Conservation (phyloP, 2,329 filamentous ascomycete genomes). For the Monosporascus sp. region DNA sequence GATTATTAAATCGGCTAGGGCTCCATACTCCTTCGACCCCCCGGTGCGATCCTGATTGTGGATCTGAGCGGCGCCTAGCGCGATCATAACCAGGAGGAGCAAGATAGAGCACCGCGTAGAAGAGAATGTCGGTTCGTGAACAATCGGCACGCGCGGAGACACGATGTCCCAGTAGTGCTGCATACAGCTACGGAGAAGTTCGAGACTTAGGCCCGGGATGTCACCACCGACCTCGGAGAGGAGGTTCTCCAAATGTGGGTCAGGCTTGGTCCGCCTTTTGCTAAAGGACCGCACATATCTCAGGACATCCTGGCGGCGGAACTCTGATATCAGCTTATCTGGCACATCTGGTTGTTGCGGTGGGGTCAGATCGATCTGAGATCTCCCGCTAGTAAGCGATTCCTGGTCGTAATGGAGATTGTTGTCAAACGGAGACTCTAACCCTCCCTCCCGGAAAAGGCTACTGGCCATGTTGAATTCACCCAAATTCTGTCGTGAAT, state of each 20-base stretch:
- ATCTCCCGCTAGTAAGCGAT: slow-evolving; percentile 38
- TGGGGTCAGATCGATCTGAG: slow-evolving; percentile 39
- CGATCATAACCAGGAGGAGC: slow-evolving; percentile 75
- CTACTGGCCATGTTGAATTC: slow-evolving; percentile 38
- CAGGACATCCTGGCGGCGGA: slow-evolving; percentile 39
- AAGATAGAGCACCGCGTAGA: slow-evolving; percentile 72
- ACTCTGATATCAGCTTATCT: slow-evolving; percentile 40
- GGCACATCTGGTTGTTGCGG: slow-evolving; percentile 32
- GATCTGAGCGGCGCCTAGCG: slow-evolving; percentile 75
- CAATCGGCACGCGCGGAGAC: slow-evolving; percentile 78
- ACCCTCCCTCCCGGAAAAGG: slow-evolving; percentile 42
- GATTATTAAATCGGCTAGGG: slow-evolving; percentile 56
- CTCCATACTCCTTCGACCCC: slow-evolving; percentile 40
- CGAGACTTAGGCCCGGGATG: slow-evolving; percentile 54
- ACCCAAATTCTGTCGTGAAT: slow-evolving; percentile 34
- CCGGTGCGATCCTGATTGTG: slow-evolving; percentile 57
- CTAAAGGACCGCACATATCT: slow-evolving; percentile 38
- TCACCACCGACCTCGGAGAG: slow-evolving; percentile 37
- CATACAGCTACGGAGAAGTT: slow-evolving; percentile 81
- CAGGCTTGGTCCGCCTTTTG: slow-evolving; percentile 36
- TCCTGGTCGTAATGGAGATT: slow-evolving; percentile 47
- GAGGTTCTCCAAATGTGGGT: slow-evolving; percentile 24
- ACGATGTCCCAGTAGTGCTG: slow-evolving; percentile 85
- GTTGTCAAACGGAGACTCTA: slow-evolving; percentile 47
- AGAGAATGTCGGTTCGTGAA: slow-evolving; percentile 83